Base-by-base conservation (phyloP, 2,329 filamentous ascomycete genomes). In the Myriosclerotinia scirpicola region DNA sequence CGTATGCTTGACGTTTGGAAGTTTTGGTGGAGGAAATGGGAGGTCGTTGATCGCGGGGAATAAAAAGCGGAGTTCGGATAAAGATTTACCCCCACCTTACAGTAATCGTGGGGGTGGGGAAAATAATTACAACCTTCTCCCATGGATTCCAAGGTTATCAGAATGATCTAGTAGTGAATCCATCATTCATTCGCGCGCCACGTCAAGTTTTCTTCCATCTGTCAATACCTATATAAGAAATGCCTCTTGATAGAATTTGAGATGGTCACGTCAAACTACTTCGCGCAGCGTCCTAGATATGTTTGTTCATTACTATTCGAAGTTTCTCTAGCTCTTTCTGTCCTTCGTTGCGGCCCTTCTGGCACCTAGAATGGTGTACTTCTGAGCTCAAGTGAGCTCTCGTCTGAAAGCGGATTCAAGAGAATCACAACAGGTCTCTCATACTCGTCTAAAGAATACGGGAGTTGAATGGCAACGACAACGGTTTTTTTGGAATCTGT, bases 61-160 rank as follows among this genome's bases (percentile, higher is more conserved):
- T 14, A 36, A 55, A 64, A 44, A n/a, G 50, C 40, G 61, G 61
- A 36, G 20, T 6, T 44, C 50, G 61, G 61, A 36, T 64, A 64
- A 64, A 54, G 20, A 56, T 12, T 64, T 64, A 60, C 44, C 58
- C 58, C 44, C 26, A 26, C 26, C 26, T 38, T 9, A n/a, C n/a
- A n/a, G n/a, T n/a, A 26, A 48, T 6, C 15, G 20, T 38, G 20
- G 56, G 20, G 42, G 26, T 48, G 30, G 30, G 26, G 44, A 48
- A n/a, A 38, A 12, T 5, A 60, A 26, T 5, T 26, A 26, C 26
- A 26, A 26, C 26, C 26, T 26, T 26, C 26, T 26, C 26, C 26
- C 26, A n/a, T n/a, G n/a, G n/a, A n/a, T n/a, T n/a, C n/a, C n/a
- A n/a, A n/a, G n/a, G 30, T 34, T 5, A 34, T 34, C 30, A 34